Evolutionary conservation across 2,329 filamentous ascomycete genomes (phyloP), one percentile per base, ranked within the genome.

Genomic region (Aurifilum marmelostoma): DNA sequence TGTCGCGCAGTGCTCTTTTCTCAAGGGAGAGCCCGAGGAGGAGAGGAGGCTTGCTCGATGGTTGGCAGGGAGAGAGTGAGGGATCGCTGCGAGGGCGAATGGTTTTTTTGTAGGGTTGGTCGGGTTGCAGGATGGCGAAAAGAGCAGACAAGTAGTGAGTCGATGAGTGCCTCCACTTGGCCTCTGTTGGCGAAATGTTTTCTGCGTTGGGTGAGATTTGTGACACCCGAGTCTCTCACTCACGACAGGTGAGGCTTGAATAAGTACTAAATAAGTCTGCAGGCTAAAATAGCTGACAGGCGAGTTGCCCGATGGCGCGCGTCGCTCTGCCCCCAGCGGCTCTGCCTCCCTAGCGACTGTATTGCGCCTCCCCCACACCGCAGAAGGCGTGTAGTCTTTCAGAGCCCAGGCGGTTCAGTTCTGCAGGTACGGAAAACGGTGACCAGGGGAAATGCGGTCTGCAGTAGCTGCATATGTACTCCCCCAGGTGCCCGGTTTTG

Each of bases 271-370:
- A 18, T 56, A 29, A 29, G 52, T 32, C 14, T 27, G 52, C 24
- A 29, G 24, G 52, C 52, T 29, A 56, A 56, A 29, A 56, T 56
- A 18, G 52, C 52, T 56, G 52, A 56, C 52, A 29, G n/a, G 52
- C 27, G 29, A 24, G 27, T 12, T 14, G 27, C 27, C 52, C 0
- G 27, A 56, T 29, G 24, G 52, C 52, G 27, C 50, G n/a, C 34
- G 34, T 34, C 34, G 34, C 34, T 34, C 34, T 34, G 34, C 34
- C 34, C n/a, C 8, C 34, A 34, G 34, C 34, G 34, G 24, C 52
- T 56, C 52, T 56, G 52, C 52, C 52, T 24, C 52, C 24, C 11
- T 18, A 16, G 16, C 50, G 52, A 27, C 14, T 29, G 12, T 29
- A 16, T 18, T 29, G 14, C 18, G 41, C 43, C 6, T 9, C 24